These are phyloP conservation scores for Saccharomycopsis oosterbeekiorum DNA, from an alignment of 805 yeast species.

Conservation along the genomic window DNA sequence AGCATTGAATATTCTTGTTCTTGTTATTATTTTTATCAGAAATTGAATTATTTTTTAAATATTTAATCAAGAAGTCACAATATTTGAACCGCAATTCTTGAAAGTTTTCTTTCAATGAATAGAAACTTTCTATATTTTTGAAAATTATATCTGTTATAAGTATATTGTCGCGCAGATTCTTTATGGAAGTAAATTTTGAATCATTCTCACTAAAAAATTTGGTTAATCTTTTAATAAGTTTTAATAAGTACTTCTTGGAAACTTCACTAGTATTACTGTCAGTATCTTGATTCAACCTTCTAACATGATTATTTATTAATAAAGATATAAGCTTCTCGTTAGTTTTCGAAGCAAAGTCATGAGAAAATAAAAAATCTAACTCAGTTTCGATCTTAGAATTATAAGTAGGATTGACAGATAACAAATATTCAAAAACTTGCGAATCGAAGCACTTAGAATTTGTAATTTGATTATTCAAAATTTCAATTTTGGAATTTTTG, in stretches of 20 bases:
- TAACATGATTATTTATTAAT: neutral
- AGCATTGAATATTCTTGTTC: neutral
- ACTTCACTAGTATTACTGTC: neutral
- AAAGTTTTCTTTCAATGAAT: neutral
- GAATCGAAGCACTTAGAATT: neutral
- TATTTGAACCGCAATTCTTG: neutral
- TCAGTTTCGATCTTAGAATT: slow-evolving; percentile 7
- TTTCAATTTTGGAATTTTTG: neutral
- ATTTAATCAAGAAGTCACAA: neutral
- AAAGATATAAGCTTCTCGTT: neutral
- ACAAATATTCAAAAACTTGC: neutral
- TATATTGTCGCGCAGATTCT: neutral
- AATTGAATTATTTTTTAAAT: neutral
- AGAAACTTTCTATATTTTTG: neutral
- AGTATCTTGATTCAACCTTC: neutral
- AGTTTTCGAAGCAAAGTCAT: neutral
- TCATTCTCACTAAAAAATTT: neutral
- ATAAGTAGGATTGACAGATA: slow-evolving; percentile 6
- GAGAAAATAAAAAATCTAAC: neutral
- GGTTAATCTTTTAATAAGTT: neutral
- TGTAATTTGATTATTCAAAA: slow-evolving; percentile 1
- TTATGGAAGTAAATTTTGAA: neutral
- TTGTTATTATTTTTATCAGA: neutral
- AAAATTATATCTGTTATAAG: neutral
- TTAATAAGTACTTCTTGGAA: slow-evolving; percentile 1